Evolutionary conservation across 169 alveolate species (phyloP).

Genomic region (Eimeria sp.): DNA sequence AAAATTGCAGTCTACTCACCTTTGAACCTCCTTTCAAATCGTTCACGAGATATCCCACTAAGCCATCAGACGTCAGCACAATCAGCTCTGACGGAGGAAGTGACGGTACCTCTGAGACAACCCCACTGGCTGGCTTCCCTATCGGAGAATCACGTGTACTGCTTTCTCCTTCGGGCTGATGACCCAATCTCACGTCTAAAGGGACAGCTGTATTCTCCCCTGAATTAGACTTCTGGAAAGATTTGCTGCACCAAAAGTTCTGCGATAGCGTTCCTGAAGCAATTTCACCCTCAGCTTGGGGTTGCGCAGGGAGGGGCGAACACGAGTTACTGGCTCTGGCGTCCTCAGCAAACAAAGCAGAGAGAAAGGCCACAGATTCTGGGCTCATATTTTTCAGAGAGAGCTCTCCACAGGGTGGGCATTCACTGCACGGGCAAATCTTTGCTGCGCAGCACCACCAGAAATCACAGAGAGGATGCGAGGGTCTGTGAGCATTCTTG

Average conservation of each 20-base stretch:
- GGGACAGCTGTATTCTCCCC: not conserved
- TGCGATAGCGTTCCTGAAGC: not conserved
- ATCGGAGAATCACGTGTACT: not conserved
- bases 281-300: not conserved
- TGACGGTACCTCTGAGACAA: not conserved
- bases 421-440: not conserved
- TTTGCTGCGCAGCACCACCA: constrained; percentile 36
- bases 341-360: constrained; percentile 56
- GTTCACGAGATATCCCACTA: constrained; percentile 8
- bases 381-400: not conserved
- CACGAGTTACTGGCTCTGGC: constrained; percentile 44
- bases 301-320: constrained; percentile 1
- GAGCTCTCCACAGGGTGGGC: not conserved
- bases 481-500: not conserved
- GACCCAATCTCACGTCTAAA: not conserved
- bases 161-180: not conserved
- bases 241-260: not conserved
- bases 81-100: constrained; percentile 22
- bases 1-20: constrained; percentile 2
- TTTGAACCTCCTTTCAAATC: constrained; percentile 34
- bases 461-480: not conserved
- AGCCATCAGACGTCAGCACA: constrained; percentile 25
- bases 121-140: not conserved
- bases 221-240: not conserved
- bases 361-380: not conserved